Conservation (phyloP, 495 filamentous ascomycete species). For the Bacidia gigantensis region DNA sequence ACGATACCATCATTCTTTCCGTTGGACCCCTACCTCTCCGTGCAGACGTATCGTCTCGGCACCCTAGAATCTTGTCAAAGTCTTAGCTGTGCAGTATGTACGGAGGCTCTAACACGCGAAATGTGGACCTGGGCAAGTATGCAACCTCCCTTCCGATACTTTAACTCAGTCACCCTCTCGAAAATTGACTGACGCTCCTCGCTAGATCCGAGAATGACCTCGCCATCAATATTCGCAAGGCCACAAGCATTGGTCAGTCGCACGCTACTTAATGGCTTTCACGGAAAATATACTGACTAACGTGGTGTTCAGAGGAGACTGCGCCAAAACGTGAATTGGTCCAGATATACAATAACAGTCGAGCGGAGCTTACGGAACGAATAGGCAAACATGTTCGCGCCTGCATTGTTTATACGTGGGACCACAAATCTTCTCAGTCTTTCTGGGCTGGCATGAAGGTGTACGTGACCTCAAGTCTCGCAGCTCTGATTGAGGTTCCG, state of each 20-base stretch:
- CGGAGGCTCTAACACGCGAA: conserved; percentile 29
- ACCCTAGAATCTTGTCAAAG: neutral
- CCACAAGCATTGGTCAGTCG: conserved; percentile 65
- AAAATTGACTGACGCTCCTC: neutral
- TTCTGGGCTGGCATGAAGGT: conserved; percentile 99
- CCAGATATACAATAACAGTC: neutral
- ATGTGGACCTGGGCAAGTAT: conserved; percentile 45
- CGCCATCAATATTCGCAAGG: conserved; percentile 90
- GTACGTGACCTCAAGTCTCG: conserved; percentile 33
- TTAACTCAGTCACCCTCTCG: neutral
- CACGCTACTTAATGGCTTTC: neutral
- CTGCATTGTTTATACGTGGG: conserved; percentile 98
- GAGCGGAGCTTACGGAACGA: neutral
- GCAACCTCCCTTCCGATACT: conserved; percentile 6
- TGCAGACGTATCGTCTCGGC: no score
- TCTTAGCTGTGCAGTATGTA: neutral
- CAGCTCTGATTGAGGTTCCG: no score
- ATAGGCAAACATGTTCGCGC: conserved; percentile 87
- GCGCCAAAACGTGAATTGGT: conserved; percentile 72
- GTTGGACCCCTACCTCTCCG: no score
- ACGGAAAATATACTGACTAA: conserved; percentile 8
- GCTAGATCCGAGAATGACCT: conserved; percentile 65
- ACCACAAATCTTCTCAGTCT: conserved; percentile 89
- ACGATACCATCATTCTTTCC: no score
- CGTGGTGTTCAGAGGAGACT: conserved; percentile 55